phyloP scores from a whole-genome alignment of 257 asterid species.

The Jacaranda mimosifolia region DNA sequence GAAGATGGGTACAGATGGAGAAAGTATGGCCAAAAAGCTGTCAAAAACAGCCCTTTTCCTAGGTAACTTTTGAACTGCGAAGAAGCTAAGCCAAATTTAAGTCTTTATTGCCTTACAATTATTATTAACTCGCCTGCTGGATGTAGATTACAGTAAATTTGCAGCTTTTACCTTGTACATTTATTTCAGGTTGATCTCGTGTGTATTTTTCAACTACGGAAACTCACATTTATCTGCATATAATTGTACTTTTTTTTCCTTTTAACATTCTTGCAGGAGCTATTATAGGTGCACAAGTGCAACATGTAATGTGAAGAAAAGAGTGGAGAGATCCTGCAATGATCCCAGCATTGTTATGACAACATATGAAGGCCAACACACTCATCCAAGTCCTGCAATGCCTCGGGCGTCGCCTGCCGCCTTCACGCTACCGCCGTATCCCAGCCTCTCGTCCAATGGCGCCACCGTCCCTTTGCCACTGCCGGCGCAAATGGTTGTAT shows the following conservation, averaged over 20 bases:
- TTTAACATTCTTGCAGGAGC: slow-evolving; percentile 53
- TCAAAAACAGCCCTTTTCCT: slow-evolving; percentile 85
- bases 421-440: slow-evolving; percentile 11
- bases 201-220: neutral
- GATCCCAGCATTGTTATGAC: slow-evolving; percentile 73
- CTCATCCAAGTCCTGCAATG: slow-evolving; percentile 63
- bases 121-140: too few relatives aligned
- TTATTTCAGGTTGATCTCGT: neutral
- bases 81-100: too few relatives aligned
- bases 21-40: slow-evolving; percentile 92
- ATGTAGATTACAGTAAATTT: too few relatives aligned
- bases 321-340: slow-evolving; percentile 70
- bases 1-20: slow-evolving; percentile 94
- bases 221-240: neutral
- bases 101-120: too few relatives aligned
- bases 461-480: slow-evolving; percentile 4
- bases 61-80: slow-evolving; percentile 46
- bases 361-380: slow-evolving; percentile 87
- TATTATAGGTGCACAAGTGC: slow-evolving; percentile 81
- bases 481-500: slow-evolving; percentile 17
- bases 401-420: slow-evolving; percentile 39
- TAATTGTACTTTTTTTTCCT: neutral
- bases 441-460: slow-evolving; percentile 14
- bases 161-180: neutral
- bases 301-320: slow-evolving; percentile 79